Evolutionary conservation across 2,329 filamentous ascomycete genomes (phyloP), one percentile per base, ranked within the genome.

Genomic region (Dendryphion nanum): DNA sequence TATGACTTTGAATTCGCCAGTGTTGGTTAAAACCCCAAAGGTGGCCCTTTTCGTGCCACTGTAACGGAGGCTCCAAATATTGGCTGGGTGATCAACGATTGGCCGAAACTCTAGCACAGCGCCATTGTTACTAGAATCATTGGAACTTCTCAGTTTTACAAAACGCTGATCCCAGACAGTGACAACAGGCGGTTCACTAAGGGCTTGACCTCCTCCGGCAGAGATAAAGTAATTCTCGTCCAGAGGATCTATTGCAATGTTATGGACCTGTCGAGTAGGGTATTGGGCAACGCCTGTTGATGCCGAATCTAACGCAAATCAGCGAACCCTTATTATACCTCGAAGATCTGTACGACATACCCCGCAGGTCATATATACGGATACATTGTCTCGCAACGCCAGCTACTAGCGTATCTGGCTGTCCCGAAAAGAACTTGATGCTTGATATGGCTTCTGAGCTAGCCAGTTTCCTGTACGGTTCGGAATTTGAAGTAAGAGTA

Each of bases 161-260:
- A 69, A 74, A 5, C 86, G 81, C 18, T 83, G 79, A 57, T 91
- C 86, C 86, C 86, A 91, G 20, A 91, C 75, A 61, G 85, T 82
- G 35, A 91, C 75, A 6, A 81, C 81, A 1, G 86, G 83, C 34
- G 87, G 82, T 41, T 87, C 85, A 10, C 87, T 70, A 1, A 86
- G 83, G 34, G 87, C 82, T 41, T 87, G 85, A 10, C 87, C 70
- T 3, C 84, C 83, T 2, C 72, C 73, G 12, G 86, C 88, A 1
- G 87, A 90, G 1, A 87, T 82, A 67, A 93, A 91, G 63, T 89
- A 91, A 52, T 93, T 89, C 48, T 84, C 81, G 51, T 94, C 85
- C 16, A 81, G 73, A 43, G 86, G 86, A 67, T 93, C 86, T 43
- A 93, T 86, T 13, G 86, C 79, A 38, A 93, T 67, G 45, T 82